Conservation (phyloP, 2,329 filamentous ascomycete species). For the Colletotrichum eleusines region DNA sequence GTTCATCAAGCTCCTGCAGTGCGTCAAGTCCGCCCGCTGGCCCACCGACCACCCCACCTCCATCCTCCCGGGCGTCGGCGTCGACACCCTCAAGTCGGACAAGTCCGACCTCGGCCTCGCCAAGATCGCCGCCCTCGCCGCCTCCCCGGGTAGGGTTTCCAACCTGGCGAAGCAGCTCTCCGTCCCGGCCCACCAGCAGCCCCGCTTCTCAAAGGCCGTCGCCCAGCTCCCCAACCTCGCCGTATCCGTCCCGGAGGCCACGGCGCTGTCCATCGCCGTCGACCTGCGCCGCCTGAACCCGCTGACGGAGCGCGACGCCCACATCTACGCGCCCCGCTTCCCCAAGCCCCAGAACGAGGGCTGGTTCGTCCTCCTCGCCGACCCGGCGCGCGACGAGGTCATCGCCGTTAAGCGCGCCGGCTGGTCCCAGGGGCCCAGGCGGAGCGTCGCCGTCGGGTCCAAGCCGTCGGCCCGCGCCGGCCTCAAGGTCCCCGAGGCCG, state of each 20-base stretch:
- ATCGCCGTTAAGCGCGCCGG: slow-evolving; percentile 87
- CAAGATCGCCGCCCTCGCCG: slow-evolving; percentile 54
- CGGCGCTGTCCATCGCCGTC: slow-evolving; percentile 72
- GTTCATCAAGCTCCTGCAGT: slow-evolving; percentile 90
- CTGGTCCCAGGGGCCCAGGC: slow-evolving; percentile 64
- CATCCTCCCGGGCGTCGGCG: slow-evolving; percentile 80
- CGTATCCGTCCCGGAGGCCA: slow-evolving; percentile 71
- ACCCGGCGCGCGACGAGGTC: slow-evolving; percentile 77
- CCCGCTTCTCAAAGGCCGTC: slow-evolving; percentile 69
- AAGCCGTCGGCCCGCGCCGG: slow-evolving; percentile 66
- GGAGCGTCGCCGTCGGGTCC: slow-evolving; percentile 53
- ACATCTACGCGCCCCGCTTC: slow-evolving; percentile 89
- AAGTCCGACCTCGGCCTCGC: slow-evolving; percentile 55
- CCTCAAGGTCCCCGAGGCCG: slow-evolving; percentile 70
- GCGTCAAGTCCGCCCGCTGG: slow-evolving; percentile 94
- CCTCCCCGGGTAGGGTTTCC: slow-evolving; percentile 50
- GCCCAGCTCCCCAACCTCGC: slow-evolving; percentile 77
- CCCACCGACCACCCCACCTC: slow-evolving; percentile 82
- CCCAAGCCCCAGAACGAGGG: slow-evolving; percentile 96
- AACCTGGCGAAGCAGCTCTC: slow-evolving; percentile 64
- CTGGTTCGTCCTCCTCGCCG: slow-evolving; percentile 86
- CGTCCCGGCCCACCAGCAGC: slow-evolving; percentile 59
- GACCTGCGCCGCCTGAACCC: slow-evolving; percentile 75
- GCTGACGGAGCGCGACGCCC: slow-evolving; percentile 72
- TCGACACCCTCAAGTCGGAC: slow-evolving; percentile 55